Percentiles rank a stretch among this genome's conserved stretches.
Conservation (phyloP, 805 yeast genomes). For the Candida nemodendra region DNA sequence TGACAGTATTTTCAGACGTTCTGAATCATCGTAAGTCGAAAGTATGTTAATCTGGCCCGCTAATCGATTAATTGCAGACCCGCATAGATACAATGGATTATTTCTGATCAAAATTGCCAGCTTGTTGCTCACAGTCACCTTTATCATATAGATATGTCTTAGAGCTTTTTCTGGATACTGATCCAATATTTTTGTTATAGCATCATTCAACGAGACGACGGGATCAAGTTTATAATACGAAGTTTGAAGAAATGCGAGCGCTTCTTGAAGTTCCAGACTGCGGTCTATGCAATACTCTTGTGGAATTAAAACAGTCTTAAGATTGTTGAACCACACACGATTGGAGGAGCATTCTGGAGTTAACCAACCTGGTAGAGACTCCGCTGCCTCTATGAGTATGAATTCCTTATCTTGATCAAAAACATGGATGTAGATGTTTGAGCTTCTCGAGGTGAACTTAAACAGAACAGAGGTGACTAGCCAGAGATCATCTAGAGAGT, state of each 20-base stretch:
- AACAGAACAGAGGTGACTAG: constrained; percentile 41
- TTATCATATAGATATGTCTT: constrained; percentile 22
- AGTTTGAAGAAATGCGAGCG: constrained; percentile 39
- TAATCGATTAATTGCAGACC: constrained; percentile 14
- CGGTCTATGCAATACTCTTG: constrained; percentile 32
- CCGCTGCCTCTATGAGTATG: constrained; percentile 48
- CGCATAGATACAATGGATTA: constrained; percentile 12
- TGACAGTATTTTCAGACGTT: background rate
- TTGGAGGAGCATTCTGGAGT: constrained; percentile 46
- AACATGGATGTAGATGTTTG: constrained; percentile 42
- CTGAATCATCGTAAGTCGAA: no score
- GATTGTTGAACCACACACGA: constrained; percentile 52
- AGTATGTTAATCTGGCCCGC: background rate
- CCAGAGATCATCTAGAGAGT: constrained; percentile 43
- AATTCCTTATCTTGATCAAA: constrained; percentile 60
- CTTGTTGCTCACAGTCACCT: constrained; percentile 15
- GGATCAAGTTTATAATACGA: constrained; percentile 35
- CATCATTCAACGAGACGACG: constrained; percentile 16
- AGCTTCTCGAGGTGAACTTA: constrained; percentile 30
- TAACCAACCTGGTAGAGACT: constrained; percentile 46
- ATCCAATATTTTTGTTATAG: constrained; percentile 22
- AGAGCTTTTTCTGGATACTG: constrained; percentile 33
- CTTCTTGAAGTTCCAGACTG: constrained; percentile 38
- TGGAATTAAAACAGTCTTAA: constrained; percentile 41
- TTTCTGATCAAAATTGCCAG: constrained; percentile 12